Base-by-base conservation (phyloP, 768 basidiomycete species). In the Lyophyllum semitale region DNA sequence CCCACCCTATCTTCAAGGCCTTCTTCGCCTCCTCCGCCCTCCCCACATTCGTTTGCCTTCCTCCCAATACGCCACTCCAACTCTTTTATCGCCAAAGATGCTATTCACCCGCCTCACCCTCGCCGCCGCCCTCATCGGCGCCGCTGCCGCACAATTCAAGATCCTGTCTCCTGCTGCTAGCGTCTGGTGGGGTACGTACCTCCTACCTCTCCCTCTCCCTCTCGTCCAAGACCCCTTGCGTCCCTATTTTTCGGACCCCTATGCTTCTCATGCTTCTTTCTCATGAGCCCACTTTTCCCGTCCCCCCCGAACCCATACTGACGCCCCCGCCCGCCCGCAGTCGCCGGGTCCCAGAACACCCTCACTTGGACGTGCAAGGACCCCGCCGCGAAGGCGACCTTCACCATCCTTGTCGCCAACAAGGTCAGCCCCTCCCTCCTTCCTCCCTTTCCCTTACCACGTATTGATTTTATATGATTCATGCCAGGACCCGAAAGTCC, bases 131-230 rank as follows among this genome's bases (percentile, higher is more conserved):
- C 61, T 81, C 62, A 55, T 67, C 49, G 65, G 68, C 57, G 62
- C 72, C 38, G 75, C 71, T 38, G 65, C 69, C 58, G 79, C 79
- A 8, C 69, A 76, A 57, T 70, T 84, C 53, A 29, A 61, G 37
- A 71, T 88, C 71, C 69, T 75, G 42, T 62, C 66, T 38, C 86
- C 86, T 2, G 71, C 74, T 29, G 64, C 74, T 1, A 48, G 69
- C 59, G 63, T 71, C 8, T 88, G 85, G 85, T 88, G 86, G 86
- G 81, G 86, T 88, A 55, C 47, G 83, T 77, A 2, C 13, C 0
- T n/a, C n/a, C n/a, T n/a, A n/a, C n/a, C n/a, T n/a, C n/a, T n/a
- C n/a, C n/a, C n/a, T n/a, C n/a, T n/a, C n/a, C n/a, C n/a, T n/a
- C n/a, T n/a, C n/a, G n/a, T n/a, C n/a, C n/a, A n/a, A n/a, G n/a